phyloP scores from a whole-genome alignment of 495 filamentous ascomycete species.

The Neurospora hispaniola region DNA sequence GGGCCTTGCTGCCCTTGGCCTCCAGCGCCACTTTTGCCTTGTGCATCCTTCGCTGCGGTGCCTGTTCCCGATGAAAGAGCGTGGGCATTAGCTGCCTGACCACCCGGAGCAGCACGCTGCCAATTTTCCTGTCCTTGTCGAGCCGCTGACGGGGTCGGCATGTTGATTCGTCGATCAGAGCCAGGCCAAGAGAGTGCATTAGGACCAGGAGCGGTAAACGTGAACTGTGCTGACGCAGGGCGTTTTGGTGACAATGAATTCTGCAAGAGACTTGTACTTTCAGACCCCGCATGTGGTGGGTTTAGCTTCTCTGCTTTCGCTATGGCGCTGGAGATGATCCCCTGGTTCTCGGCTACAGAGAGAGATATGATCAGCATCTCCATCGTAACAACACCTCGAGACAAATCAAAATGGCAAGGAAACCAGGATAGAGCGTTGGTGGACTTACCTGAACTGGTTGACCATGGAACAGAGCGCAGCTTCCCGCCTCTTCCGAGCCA shows the following conservation, averaged over 20 bases:
- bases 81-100: conserved; percentile 4
- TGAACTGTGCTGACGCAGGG: conserved; percentile 71
- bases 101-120: conserved; percentile 4
- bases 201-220: conserved; percentile 58
- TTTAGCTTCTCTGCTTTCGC: conserved; percentile 71
- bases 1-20: conserved; percentile 4
- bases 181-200: conserved; percentile 38
- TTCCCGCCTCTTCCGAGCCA: conserved; percentile 37
- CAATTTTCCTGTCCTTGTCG: conserved; percentile 10
- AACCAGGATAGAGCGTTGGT: not conserved
- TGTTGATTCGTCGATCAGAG: conserved; percentile 37
- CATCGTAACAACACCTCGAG: not conserved
- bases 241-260: conserved; percentile 51
- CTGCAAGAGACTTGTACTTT: conserved; percentile 67
- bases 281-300: conserved; percentile 44
- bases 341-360: conserved; percentile 41
- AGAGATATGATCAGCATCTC: not conserved
- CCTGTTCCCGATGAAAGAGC: conserved; percentile 1
- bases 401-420: not conserved
- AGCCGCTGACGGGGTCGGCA: not conserved
- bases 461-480: conserved; percentile 33
- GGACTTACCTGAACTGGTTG: conserved; percentile 32
- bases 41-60: conserved; percentile 4
- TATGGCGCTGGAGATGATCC: conserved; percentile 83
- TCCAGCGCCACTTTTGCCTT: not conserved